Evolutionary conservation across 257 asterid genomes (phyloP), one percentile per base, ranked within the genome.

Genomic region (Forsythia suspensa): DNA sequence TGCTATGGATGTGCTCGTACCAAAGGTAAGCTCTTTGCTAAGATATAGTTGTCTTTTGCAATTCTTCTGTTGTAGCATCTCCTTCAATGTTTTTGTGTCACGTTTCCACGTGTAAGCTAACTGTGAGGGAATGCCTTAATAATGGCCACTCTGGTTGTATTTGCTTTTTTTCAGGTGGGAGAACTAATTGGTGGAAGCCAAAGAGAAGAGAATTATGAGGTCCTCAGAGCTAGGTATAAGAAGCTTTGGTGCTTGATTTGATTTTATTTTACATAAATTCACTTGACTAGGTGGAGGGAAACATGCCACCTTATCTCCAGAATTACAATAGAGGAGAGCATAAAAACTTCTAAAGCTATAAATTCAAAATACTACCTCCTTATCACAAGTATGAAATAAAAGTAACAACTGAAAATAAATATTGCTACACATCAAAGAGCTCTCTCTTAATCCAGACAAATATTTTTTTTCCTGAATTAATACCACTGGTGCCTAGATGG

Each of bases 131-230:
- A 52, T 46, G 24, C 43, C 63, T 39, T 74, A 57, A 8, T 76
- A 29, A 20, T 59, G 34, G 36, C 51, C 51, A 0, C 8, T 43
- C 8, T 59, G 12, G 67, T 9, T 59, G 4, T 59, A 76, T 61
- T 70, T 29, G 55, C 57, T 4, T 11, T 41, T 21, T 39, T 21
- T 81, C 88, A 96, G 99, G 98, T 96, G 59, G 98, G 99, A 74
- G 99, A 96, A 87, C 95, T 96, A 81, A 84, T 94, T 79, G 99
- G 99, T 42, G 99, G 99, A 82, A 92, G 99, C 90, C 99, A 96
- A 86, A 90, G 99, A 86, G 98, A 96, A 76, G 99, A 96, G 92
- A 79, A 92, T 71, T 94, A 89, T 38, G 97, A 96, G 82, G 90
- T 91, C 82, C 91, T 96, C 41, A 86, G 63, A 85, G 75, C 89